These are phyloP conservation scores for Scorias spongiosa DNA, from an alignment of 2,329 filamentous ascomycete species.

Conservation along the genomic window DNA sequence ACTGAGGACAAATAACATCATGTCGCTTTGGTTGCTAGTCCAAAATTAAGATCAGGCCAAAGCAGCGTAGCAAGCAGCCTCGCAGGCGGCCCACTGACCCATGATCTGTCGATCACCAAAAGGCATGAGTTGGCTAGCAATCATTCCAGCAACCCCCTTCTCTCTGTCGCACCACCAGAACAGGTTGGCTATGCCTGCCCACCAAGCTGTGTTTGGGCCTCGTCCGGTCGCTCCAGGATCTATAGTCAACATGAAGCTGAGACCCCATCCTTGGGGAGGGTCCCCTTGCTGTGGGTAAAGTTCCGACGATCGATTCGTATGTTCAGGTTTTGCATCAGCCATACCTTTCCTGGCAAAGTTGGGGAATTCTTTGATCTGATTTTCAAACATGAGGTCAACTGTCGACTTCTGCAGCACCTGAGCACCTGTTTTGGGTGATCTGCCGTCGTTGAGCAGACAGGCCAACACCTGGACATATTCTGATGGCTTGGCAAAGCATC, in stretches of 20 bases:
- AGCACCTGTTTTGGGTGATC: constrained; percentile 38
- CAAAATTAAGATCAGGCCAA: neutral
- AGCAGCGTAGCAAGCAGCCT: constrained; percentile 16
- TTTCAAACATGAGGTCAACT: constrained; percentile 47
- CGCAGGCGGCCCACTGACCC: constrained; percentile 19
- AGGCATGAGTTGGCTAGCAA: constrained; percentile 22
- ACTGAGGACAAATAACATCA: too few relatives aligned
- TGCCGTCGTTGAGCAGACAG: constrained; percentile 49
- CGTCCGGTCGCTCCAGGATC: constrained; percentile 21
- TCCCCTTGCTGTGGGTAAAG: constrained; percentile 33
- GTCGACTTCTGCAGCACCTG: constrained; percentile 42
- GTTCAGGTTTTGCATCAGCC: constrained; percentile 18
- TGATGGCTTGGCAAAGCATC: constrained; percentile 41
- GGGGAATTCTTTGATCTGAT: constrained; percentile 29
- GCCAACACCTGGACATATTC: constrained; percentile 50
- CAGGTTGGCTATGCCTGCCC: constrained; percentile 22
- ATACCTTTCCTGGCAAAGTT: constrained; percentile 21
- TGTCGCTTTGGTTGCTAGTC: too few relatives aligned
- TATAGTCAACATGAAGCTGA: constrained; percentile 25
- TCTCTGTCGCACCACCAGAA: constrained; percentile 25
- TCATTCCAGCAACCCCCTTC: constrained; percentile 24
- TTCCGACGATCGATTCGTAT: constrained; percentile 27
- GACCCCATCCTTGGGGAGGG: constrained; percentile 49
- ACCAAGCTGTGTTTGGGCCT: constrained; percentile 20
- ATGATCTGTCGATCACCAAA: constrained; percentile 21